These are phyloP conservation scores for Alternaria ventricosa DNA, from an alignment of 2,329 filamentous ascomycete genomes.

Conservation along the genomic window DNA sequence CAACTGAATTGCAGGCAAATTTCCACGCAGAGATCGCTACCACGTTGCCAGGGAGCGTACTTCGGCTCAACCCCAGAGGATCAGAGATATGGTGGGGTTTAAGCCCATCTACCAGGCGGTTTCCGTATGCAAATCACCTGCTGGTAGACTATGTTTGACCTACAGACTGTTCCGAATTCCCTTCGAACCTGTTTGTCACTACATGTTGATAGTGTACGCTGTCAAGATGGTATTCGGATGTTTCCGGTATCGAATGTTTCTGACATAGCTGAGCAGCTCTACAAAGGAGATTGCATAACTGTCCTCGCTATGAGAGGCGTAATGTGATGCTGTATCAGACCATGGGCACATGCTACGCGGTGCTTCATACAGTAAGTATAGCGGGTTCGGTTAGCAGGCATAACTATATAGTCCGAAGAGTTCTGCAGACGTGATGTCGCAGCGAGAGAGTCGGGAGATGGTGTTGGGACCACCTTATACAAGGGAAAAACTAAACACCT, in stretches of 20 bases:
- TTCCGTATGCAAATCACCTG: neutral
- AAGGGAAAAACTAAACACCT: too few relatives aligned
- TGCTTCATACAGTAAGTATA: neutral
- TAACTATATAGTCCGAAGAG: neutral
- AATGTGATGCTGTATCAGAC: neutral
- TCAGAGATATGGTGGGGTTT: neutral
- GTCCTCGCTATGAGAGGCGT: neutral
- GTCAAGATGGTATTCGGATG: neutral
- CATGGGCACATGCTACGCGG: neutral
- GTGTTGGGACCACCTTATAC: neutral
- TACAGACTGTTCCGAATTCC: neutral
- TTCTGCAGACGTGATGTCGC: neutral
- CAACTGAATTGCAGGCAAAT: neutral
- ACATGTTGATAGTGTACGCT: neutral
- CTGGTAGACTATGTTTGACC: neutral
- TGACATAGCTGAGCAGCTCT: neutral
- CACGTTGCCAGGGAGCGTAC: neutral
- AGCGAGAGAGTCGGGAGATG: neutral
- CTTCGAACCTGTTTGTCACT: neutral
- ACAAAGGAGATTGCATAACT: neutral
- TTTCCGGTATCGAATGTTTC: neutral
- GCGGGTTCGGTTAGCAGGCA: neutral
- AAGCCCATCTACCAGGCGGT: neutral
- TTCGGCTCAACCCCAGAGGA: neutral
- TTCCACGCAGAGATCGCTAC: neutral